A percentile compares a stretch with the other conserved stretches of the same genome.
Conservation (phyloP, 208 protist genomes). For the Acanthamoeba quina region DNA sequence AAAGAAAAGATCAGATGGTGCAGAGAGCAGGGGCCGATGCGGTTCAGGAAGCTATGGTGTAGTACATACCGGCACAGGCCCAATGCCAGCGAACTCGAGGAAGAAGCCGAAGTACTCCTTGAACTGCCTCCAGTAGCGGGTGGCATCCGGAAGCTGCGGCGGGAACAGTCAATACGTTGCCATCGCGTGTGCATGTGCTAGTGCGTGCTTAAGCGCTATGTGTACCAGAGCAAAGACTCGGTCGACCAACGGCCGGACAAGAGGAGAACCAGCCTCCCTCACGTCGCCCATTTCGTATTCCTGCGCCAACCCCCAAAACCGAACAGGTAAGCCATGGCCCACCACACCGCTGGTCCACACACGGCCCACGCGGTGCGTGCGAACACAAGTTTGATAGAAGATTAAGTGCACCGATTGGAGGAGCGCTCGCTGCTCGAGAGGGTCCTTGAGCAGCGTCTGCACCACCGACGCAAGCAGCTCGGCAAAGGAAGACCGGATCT, state of each 20-base stretch:
- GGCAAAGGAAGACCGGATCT: constrained; percentile 20
- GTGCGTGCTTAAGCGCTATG: not conserved
- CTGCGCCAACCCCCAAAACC: not conserved
- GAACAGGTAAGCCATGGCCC: not conserved
- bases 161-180: too few relatives aligned
- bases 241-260: not conserved
- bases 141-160: not conserved
- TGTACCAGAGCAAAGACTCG: not conserved
- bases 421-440: constrained; percentile 1
- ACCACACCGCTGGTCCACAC: not conserved
- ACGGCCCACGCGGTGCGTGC: too few relatives aligned
- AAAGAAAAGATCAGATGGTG: not conserved
- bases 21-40: not conserved
- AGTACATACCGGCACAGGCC: not conserved
- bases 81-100: constrained; percentile 35
- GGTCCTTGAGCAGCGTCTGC: not conserved
- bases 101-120: constrained; percentile 59
- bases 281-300: not conserved
- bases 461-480: constrained; percentile 4
- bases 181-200: too few relatives aligned
- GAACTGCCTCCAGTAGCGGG: constrained; percentile 42
- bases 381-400: not conserved
- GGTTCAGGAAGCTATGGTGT: not conserved
- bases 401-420: not conserved
- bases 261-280: not conserved